A percentile compares a stretch with the other conserved stretches of the same genome.
Conservation (phyloP, 257 asterid species). For the Capsicum chinense region DNA sequence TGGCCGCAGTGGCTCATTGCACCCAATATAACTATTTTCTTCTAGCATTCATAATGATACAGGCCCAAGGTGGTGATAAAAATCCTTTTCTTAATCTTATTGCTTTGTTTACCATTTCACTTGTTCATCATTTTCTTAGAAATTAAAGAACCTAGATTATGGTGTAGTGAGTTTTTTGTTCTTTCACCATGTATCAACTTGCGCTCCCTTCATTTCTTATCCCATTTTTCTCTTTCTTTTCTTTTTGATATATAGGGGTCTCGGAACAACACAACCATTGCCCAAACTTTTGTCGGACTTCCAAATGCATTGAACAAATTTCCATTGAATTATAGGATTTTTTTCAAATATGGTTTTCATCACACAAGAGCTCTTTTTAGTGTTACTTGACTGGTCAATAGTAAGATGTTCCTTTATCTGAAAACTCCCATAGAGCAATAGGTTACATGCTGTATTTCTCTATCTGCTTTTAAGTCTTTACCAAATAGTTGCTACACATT, state of each 20-base stretch:
- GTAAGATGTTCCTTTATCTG: neutral
- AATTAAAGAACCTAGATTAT: neutral
- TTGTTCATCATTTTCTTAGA: neutral
- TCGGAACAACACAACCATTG: neutral
- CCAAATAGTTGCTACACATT: conserved; percentile 4
- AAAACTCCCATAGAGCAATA: conserved; percentile 11
- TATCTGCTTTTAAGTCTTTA: neutral
- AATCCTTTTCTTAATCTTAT: neutral
- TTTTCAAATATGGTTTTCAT: conserved; percentile 19
- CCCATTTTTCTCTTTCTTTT: neutral
- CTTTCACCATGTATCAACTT: neutral
- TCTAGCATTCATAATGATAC: neutral
- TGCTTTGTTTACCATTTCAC: neutral
- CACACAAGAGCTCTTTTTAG: neutral
- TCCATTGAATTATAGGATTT: conserved; percentile 12
- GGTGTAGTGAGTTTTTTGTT: neutral
- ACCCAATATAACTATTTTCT: neutral
- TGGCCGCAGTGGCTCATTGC: neutral
- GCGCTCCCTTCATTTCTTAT: neutral
- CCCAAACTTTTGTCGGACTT: neutral
- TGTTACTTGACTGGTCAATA: conserved; percentile 3
- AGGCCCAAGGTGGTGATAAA: conserved; percentile 11
- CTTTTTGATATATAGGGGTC: neutral
- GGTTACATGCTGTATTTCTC: neutral
- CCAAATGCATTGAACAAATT: conserved; percentile 17